A percentile compares a stretch with the other conserved stretches of the same genome.
phyloP scores from a whole-genome alignment of 2,329 filamentous ascomycete genomes.

The Aspergillus pseudoglaucus region DNA sequence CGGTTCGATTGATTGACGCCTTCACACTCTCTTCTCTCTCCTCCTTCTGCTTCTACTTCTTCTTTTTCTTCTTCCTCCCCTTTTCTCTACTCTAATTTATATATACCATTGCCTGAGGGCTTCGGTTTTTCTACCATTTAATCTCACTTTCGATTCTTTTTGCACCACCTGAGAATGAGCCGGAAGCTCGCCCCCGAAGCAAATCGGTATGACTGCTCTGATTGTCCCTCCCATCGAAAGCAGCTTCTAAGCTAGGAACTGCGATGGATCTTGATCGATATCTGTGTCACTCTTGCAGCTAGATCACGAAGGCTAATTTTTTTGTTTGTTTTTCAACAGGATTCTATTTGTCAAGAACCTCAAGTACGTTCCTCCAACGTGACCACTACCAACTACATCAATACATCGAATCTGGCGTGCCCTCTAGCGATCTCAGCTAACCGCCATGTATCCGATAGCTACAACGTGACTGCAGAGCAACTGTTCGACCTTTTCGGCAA shows the following conservation, averaged over 20 bases:
- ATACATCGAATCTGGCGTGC: neutral
- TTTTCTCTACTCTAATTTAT: slow-evolving; percentile 1
- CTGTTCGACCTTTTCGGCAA: slow-evolving; percentile 98
- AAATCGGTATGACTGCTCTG: slow-evolving; percentile 67
- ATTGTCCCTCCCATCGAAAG: slow-evolving; percentile 19
- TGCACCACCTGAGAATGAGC: slow-evolving; percentile 35
- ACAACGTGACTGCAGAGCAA: slow-evolving; percentile 97
- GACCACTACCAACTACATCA: neutral
- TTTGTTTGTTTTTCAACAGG: slow-evolving; percentile 45
- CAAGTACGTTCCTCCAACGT: slow-evolving; percentile 55
- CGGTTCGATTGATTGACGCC: slow-evolving; percentile 16
- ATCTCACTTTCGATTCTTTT: slow-evolving; percentile 11
- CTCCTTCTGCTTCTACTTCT: slow-evolving; percentile 4
- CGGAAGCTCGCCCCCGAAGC: slow-evolving; percentile 96
- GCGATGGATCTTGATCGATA: neutral
- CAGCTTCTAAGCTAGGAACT: slow-evolving; percentile 9
- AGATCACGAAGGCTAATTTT: neutral
- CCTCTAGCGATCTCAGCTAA: slow-evolving; percentile 6
- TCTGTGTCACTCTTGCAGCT: neutral
- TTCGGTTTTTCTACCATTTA: slow-evolving; percentile 10
- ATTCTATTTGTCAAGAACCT: slow-evolving; percentile 99
- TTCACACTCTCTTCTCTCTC: slow-evolving; percentile 11
- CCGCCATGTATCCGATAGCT: slow-evolving; percentile 51
- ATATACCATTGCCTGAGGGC: slow-evolving; percentile 3
- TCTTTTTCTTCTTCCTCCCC: slow-evolving; percentile 2